Conservation (phyloP, 306 rosid species). For the Cucurbita maxima region DNA sequence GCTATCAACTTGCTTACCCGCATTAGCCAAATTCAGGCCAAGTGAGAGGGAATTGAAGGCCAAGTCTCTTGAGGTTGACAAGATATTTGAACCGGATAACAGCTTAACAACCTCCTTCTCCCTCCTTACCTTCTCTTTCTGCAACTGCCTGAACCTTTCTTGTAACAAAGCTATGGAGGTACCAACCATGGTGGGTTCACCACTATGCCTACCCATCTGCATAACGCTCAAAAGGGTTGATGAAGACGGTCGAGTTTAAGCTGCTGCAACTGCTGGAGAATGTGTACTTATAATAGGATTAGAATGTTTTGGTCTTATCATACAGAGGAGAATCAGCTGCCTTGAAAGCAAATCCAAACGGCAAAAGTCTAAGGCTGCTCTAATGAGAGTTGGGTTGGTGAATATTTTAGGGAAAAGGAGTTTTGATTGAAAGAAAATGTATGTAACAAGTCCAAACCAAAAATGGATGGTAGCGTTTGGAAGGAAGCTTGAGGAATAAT, state of each 20-base stretch:
- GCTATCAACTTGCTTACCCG: constrained; percentile 21
- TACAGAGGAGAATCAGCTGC: constrained; percentile 45
- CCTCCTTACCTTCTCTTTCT: constrained; percentile 81
- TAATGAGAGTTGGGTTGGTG: constrained; percentile 38
- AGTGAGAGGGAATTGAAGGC: constrained; percentile 53
- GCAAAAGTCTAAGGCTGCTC: constrained; percentile 33
- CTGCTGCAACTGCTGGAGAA: constrained; percentile 18
- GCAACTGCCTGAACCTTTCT: constrained; percentile 82
- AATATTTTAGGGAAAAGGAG: constrained; percentile 41
- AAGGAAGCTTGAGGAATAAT: constrained; percentile 50
- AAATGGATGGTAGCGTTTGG: constrained; percentile 62
- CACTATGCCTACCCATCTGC: constrained; percentile 53
- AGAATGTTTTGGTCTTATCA: constrained; percentile 19
- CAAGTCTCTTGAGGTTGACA: constrained; percentile 12
- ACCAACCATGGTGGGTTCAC: constrained; percentile 40
- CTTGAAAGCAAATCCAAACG: constrained; percentile 38
- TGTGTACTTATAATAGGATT: constrained; percentile 20
- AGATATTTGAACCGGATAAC: constrained; percentile 19
- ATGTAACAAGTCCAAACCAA: constrained; percentile 37
- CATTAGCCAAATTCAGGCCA: constrained; percentile 26
- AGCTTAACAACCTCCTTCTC: constrained; percentile 48
- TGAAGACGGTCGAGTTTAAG: constrained; percentile 23
- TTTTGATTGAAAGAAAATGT: constrained; percentile 21
- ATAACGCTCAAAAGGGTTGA: constrained; percentile 2
- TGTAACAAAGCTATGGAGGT: constrained; percentile 90